Base-by-base conservation (phyloP, 164 flowering plant species). In the Chimonanthus salicifolius region DNA sequence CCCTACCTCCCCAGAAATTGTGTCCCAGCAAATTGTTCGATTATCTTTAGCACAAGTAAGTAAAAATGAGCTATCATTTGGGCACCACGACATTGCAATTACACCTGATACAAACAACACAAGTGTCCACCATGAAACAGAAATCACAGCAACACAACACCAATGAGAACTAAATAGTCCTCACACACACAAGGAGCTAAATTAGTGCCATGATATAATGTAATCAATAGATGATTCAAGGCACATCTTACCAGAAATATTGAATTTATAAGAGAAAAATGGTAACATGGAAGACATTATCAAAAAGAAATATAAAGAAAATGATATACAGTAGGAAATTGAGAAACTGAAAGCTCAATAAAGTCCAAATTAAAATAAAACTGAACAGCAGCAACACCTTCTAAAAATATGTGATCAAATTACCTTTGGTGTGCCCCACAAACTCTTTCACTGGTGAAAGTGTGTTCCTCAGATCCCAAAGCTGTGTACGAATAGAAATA, bases 51-150 rank as follows among this genome's bases (percentile, higher is more conserved):
- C 95, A 86, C 98, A 94, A 11, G 99, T 92, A 70, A 96, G 86
- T 82, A 96, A 79, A 81, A 87, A 96, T n/a, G 97, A 87, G 80
- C 90, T 91, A 72, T 94, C 97, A 78, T 18, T 82, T 6, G 97
- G 97, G 78, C 99, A 96, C 99, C 99, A 96, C 69, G 97, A 83
- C 99, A 96, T 94, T 58, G 94, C 95, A 83, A 92, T 90, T 15
- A 96, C 97, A 86, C 99, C 99, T 96, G 85, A 60, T 62, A 62
- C 33, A 8, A 21, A 16, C 47, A 51, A 50, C 3, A 49, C 16
- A 49, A 16, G 70, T 54, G 48, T 9, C 47, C 16, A 8, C 11
- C 47, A 66, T 33, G 33, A 2, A 11, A 33, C 47, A 45, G 48
- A 44, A 9, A 33, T 33, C 33, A 1, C 33, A 33, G 33, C 2